Conservation (phyloP, 2,329 filamentous ascomycete genomes). For the Diaporthe humulicola region DNA sequence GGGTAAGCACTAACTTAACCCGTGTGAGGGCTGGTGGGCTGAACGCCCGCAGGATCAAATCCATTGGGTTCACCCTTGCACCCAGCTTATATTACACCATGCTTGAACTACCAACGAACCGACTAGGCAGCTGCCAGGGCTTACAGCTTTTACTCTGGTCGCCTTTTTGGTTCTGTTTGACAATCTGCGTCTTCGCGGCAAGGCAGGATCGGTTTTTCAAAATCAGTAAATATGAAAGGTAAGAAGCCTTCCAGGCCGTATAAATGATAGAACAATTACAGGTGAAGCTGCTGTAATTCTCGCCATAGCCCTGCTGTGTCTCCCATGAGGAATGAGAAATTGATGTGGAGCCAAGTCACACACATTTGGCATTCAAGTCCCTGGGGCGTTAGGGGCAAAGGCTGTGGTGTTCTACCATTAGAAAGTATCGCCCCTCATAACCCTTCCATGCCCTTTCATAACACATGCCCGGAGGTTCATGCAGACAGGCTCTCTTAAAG, state of each 20-base stretch:
- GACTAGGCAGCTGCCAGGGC: no score
- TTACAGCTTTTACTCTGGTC: no score
- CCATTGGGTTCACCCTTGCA: no score
- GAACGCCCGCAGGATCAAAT: no score
- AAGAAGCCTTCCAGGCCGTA: neutral
- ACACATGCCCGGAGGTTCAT: neutral
- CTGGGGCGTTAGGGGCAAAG: neutral
- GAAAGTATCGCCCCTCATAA: conserved; percentile 2
- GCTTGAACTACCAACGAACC: no score
- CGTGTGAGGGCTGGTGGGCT: no score
- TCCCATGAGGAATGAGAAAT: conserved; percentile 5
- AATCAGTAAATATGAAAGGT: neutral
- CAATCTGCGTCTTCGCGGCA: no score
- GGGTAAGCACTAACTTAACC: neutral
- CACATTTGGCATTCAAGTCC: neutral
- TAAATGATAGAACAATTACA: neutral
- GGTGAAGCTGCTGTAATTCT: neutral
- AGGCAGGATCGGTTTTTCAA: no score
- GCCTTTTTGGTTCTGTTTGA: no score
- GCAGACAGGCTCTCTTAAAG: conserved; percentile 1
- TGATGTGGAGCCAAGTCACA: neutral
- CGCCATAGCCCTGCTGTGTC: neutral
- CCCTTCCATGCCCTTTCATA: conserved; percentile 7
- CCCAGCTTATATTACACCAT: no score
- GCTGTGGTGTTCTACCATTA: neutral